Percentiles rank a stretch among this genome's conserved stretches.
These are phyloP conservation scores for Aspergillus aculeatinus DNA, from an alignment of 2,329 filamentous ascomycete genomes.

Conservation along the genomic window DNA sequence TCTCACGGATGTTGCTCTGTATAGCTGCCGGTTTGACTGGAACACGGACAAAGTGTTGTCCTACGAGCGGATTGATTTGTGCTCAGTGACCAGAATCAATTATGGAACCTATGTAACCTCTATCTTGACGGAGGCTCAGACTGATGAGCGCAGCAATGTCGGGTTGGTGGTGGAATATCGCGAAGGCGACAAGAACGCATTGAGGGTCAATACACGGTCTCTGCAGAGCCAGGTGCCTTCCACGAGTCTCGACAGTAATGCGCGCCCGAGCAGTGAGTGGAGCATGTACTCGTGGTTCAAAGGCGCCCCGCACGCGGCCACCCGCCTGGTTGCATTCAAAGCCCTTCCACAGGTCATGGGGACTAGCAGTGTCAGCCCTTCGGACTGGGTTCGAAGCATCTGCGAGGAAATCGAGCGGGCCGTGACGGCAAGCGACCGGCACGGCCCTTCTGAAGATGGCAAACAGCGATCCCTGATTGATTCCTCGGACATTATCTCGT, in stretches of 20 bases:
- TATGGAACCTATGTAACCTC: conserved; percentile 89
- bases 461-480: conserved; percentile 43
- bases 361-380: conserved; percentile 42
- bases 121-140: conserved; percentile 73
- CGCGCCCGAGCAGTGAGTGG: conserved; percentile 37
- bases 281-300: conserved; percentile 45
- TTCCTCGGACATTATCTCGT: conserved; percentile 71
- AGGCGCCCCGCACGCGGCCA: conserved; percentile 27
- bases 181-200: conserved; percentile 67
- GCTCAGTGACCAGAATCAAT: conserved; percentile 69
- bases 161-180: conserved; percentile 79
- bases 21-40: conserved; percentile 92
- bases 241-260: conserved; percentile 27
- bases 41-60: conserved; percentile 89
- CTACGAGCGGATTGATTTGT: conserved; percentile 81
- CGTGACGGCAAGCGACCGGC: conserved; percentile 50
- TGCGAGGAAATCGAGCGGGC: conserved; percentile 75
- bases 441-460: conserved; percentile 30
- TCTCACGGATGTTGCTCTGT: conserved; percentile 79
- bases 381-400: conserved; percentile 61
- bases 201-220: conserved; percentile 81
- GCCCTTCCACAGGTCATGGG: conserved; percentile 32
- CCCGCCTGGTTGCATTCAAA: conserved; percentile 46
- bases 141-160: conserved; percentile 75
- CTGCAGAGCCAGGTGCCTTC: conserved; percentile 59